Percentiles rank a stretch among this genome's conserved stretches.
phyloP scores from a whole-genome alignment of 2,329 filamentous ascomycete species.

The Alternaria alternata region DNA sequence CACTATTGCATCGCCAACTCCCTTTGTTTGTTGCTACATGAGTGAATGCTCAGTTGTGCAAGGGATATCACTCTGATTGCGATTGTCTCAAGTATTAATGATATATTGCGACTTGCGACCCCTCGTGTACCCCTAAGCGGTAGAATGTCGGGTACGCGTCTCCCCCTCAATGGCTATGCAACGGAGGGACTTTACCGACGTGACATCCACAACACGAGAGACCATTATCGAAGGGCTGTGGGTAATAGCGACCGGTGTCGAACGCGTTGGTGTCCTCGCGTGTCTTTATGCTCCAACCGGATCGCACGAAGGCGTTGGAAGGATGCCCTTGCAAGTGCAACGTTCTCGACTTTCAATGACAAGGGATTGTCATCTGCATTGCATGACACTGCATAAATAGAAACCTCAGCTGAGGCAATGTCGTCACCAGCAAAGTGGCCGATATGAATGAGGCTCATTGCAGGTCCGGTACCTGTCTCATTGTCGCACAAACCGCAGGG shows the following conservation, averaged over 20 bases:
- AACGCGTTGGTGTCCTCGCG: slow-evolving; percentile 16
- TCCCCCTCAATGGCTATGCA: slow-evolving; percentile 34
- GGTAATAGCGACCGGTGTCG: slow-evolving; percentile 11
- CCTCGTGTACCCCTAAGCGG: slow-evolving; percentile 5
- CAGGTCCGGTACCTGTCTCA: slow-evolving; percentile 16
- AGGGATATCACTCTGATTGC: background rate
- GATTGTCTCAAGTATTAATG: background rate
- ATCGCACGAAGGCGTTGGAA: slow-evolving; percentile 17
- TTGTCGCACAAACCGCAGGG: slow-evolving; percentile 21
- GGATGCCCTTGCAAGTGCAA: slow-evolving; percentile 19
- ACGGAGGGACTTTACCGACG: slow-evolving; percentile 19
- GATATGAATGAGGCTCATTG: slow-evolving; percentile 21
- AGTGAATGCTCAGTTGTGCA: background rate
- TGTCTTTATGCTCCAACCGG: slow-evolving; percentile 27
- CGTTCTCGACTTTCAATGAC: slow-evolving; percentile 28
- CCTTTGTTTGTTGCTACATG: background rate
- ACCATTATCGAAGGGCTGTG: background rate
- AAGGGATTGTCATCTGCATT: slow-evolving; percentile 18
- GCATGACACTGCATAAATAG: slow-evolving; percentile 28
- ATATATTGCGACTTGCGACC: background rate
- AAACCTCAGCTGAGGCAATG: slow-evolving; percentile 22
- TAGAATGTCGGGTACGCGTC: slow-evolving; percentile 33
- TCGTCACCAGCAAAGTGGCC: slow-evolving; percentile 22
- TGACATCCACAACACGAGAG: slow-evolving; percentile 13
- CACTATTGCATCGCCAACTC: background rate